These are phyloP conservation scores for Mycena sanguinolenta DNA, from an alignment of 768 basidiomycete genomes.

Conservation along the genomic window DNA sequence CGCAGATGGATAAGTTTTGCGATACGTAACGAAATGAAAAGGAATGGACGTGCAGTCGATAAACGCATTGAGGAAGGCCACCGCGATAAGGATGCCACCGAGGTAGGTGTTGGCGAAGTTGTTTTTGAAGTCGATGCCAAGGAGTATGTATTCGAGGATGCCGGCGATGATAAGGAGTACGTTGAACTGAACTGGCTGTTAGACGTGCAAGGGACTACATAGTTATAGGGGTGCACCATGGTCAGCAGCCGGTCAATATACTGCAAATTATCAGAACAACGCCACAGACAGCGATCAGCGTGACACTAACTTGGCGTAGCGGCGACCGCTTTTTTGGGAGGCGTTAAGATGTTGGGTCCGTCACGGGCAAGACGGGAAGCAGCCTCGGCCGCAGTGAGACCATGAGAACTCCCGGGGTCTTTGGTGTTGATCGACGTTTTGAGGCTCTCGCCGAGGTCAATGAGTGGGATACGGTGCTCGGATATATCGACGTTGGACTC, in stretches of 20 bases:
- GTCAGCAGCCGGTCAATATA: constrained; percentile 74
- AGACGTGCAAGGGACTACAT: constrained; percentile 37
- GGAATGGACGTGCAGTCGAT: constrained; percentile 65
- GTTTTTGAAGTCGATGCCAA: constrained; percentile 72
- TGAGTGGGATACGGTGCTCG: constrained; percentile 65
- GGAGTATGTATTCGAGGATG: constrained; percentile 73
- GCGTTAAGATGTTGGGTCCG: constrained; percentile 74
- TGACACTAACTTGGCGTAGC: constrained; percentile 65
- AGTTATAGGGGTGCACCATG: constrained; percentile 46
- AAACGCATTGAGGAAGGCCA: constrained; percentile 77
- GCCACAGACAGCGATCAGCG: constrained; percentile 27
- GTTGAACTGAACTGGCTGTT: constrained; percentile 59
- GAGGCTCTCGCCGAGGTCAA: constrained; percentile 55
- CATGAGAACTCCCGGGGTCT: constrained; percentile 63
- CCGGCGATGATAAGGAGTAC: constrained; percentile 76
- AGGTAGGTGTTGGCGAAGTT: constrained; percentile 79
- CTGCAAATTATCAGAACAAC: constrained; percentile 47
- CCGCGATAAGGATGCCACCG: constrained; percentile 75
- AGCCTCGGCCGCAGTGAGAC: constrained; percentile 67
- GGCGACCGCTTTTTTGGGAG: constrained; percentile 77
- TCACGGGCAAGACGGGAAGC: constrained; percentile 65
- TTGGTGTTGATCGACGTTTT: constrained; percentile 65
- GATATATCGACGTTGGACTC: constrained; percentile 66
- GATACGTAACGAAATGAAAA: not conserved
- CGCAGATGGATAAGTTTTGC: not conserved